Conservation (phyloP, 495 filamentous ascomycete genomes). For the Rhypophila decipiens region DNA sequence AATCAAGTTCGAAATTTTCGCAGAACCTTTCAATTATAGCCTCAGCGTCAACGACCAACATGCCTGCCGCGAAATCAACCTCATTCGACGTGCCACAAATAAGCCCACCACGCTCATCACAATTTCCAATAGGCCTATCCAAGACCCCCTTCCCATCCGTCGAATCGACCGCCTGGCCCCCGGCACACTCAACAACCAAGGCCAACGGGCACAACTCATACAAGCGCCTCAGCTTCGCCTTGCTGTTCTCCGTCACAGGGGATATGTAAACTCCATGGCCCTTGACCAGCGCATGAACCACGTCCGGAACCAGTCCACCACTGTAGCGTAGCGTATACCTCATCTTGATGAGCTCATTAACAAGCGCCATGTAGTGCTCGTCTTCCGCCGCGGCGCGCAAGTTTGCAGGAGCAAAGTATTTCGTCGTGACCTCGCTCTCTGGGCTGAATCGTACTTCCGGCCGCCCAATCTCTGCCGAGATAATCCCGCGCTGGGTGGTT, state of each 20-base stretch:
- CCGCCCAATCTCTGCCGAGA: conserved; percentile 28
- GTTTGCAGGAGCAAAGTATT: conserved; percentile 51
- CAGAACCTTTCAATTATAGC: too few species aligned
- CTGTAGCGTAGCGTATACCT: conserved; percentile 46
- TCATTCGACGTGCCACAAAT: conserved; percentile 43
- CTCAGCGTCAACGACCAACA: background rate
- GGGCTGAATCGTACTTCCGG: conserved; percentile 23
- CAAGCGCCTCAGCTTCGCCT: conserved; percentile 44
- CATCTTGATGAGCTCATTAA: conserved; percentile 32
- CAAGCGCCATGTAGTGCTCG: conserved; percentile 33
- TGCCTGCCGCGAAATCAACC: conserved; percentile 23
- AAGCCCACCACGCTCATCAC: conserved; percentile 42
- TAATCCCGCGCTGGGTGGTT: background rate
- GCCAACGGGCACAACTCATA: conserved; percentile 48
- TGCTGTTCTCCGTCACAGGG: conserved; percentile 36
- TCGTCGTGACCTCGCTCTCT: conserved; percentile 19
- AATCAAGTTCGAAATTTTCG: too few species aligned
- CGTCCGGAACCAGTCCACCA: conserved; percentile 48
- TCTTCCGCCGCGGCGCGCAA: conserved; percentile 40
- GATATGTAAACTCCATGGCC: conserved; percentile 47
- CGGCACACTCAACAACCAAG: conserved; percentile 46
- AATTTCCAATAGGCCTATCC: conserved; percentile 23
- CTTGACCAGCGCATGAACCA: conserved; percentile 46
- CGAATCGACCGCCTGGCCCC: conserved; percentile 41
- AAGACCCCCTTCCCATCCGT: conserved; percentile 32